phyloP scores from a whole-genome alignment of 2,329 filamentous ascomycete genomes.

The Fusarium sp. region DNA sequence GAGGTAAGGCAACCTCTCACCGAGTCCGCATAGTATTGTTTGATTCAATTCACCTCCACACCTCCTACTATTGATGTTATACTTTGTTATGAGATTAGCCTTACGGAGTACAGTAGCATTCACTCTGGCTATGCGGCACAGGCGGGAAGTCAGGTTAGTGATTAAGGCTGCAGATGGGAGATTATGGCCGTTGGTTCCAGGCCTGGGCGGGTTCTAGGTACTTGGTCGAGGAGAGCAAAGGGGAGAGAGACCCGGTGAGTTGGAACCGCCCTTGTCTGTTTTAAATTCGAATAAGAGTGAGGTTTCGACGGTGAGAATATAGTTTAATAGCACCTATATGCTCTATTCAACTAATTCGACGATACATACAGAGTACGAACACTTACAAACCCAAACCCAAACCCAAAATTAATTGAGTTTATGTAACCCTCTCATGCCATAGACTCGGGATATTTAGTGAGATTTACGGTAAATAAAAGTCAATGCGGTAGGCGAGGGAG shows the following conservation, averaged over 20 bases:
- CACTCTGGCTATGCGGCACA: slow-evolving; percentile 7
- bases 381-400: slow-evolving; percentile 6
- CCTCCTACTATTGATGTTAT: not conserved
- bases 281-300: slow-evolving; percentile 43
- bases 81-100: not conserved
- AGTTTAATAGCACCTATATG: not conserved
- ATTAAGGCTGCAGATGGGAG: slow-evolving; percentile 44
- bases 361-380: too few relatives aligned
- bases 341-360: not conserved
- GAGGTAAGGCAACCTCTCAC: slow-evolving; percentile 38
- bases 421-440: slow-evolving; percentile 7
- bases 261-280: slow-evolving; percentile 47
- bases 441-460: not conserved
- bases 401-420: not conserved
- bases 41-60: not conserved
- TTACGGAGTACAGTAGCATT: not conserved
- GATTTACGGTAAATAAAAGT: slow-evolving; percentile 11
- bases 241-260: slow-evolving; percentile 46
- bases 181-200: slow-evolving; percentile 30
- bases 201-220: not conserved
- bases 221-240: not conserved
- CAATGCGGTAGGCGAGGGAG: slow-evolving; percentile 15
- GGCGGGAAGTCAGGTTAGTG: slow-evolving; percentile 24
- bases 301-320: slow-evolving; percentile 40
- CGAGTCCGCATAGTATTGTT: slow-evolving; percentile 25